Evolutionary conservation across 768 basidiomycete genomes (phyloP).

Genomic region (Termitomyces eurrhizus): DNA sequence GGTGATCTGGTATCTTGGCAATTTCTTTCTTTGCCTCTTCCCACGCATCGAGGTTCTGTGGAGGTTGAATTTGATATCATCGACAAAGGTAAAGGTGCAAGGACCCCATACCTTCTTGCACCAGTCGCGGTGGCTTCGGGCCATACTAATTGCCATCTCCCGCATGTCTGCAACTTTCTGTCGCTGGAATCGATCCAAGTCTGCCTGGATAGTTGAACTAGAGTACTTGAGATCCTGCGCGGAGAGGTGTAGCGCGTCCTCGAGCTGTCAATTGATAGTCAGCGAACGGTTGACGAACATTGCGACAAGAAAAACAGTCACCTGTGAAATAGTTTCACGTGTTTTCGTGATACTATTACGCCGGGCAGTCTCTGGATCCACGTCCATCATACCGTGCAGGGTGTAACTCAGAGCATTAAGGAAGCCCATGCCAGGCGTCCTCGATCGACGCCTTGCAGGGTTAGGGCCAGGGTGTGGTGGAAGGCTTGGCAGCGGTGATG

Average conservation of each 20-base stretch:
- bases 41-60: constrained; percentile 96
- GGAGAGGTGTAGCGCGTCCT: constrained; percentile 89
- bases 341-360: constrained; percentile 93
- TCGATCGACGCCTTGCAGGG: constrained; percentile 50
- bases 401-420: constrained; percentile 92
- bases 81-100: not conserved
- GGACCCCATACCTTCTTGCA: constrained; percentile 76
- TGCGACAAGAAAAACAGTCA: constrained; percentile 25
- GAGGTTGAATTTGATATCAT: not conserved
- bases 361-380: constrained; percentile 94
- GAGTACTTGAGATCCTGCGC: constrained; percentile 96
- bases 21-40: constrained; percentile 93
- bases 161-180: constrained; percentile 97
- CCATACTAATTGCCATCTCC: constrained; percentile 91
- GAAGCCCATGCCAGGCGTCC: constrained; percentile 79
- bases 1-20: constrained; percentile 86
- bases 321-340: constrained; percentile 92
- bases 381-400: constrained; percentile 97
- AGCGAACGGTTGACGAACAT: constrained; percentile 1
- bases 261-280: constrained; percentile 52
- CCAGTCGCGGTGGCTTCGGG: constrained; percentile 91
- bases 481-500: constrained; percentile 46
- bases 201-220: constrained; percentile 93
- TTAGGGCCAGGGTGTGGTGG: constrained; percentile 82
- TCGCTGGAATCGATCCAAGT: constrained; percentile 95